Evolutionary conservation across 495 filamentous ascomycete species (phyloP).

Genomic region (Penicillium verhagenii): DNA sequence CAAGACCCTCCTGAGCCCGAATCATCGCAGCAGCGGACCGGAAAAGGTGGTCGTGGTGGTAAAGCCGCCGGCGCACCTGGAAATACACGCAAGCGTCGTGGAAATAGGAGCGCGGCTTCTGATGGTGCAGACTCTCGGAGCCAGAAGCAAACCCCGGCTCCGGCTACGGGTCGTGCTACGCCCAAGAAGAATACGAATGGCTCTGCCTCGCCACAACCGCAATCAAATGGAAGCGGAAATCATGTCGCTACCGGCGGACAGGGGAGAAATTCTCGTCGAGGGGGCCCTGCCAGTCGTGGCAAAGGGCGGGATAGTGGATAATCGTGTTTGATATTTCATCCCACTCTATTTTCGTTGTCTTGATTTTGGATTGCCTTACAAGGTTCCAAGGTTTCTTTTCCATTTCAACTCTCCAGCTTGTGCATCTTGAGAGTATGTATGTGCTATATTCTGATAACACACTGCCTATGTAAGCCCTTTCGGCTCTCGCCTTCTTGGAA

Average conservation of each 20-base stretch:
- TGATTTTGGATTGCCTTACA: not conserved
- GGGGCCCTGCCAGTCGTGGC: conserved; percentile 15
- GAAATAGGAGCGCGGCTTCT: conserved; percentile 19
- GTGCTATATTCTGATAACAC: too few species aligned
- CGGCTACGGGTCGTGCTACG: not conserved
- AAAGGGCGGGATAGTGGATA: conserved; percentile 14
- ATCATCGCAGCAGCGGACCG: conserved; percentile 23
- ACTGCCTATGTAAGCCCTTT: not conserved
- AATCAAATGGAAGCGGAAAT: conserved; percentile 1
- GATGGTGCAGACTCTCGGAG: conserved; percentile 8
- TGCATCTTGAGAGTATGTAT: too few species aligned
- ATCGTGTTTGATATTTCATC: not conserved
- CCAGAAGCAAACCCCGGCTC: conserved; percentile 2
- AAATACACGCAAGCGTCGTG: conserved; percentile 29
- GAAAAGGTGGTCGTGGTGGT: conserved; percentile 30
- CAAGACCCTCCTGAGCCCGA: conserved; percentile 51
- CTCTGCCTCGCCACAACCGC: conserved; percentile 2
- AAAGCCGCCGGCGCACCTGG: conserved; percentile 10
- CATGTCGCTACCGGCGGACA: not conserved
- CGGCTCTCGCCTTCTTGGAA: not conserved
- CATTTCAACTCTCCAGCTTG: not conserved
- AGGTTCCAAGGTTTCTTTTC: not conserved
- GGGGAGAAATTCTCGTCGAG: conserved; percentile 18
- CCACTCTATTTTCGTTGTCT: not conserved
- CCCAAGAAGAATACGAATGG: conserved; percentile 16